A percentile compares a stretch with the other conserved stretches of the same genome.
Evolutionary conservation across 176 grass and related monocot species (phyloP).

Genomic region (Thalia dealbata): DNA sequence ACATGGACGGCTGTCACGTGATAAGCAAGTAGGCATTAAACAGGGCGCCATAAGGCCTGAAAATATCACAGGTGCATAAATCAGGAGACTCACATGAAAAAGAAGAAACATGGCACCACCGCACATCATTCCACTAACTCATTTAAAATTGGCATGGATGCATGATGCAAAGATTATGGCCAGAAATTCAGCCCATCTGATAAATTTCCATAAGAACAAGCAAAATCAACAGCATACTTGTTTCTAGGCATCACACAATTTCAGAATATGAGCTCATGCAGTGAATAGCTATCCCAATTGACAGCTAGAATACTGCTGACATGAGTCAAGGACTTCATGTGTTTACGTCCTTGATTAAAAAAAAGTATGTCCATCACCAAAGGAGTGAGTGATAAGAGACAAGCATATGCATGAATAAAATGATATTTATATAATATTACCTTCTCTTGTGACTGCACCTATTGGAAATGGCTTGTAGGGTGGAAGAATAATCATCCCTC

Average conservation of each 20-base stretch:
- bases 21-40: conserved; percentile 55
- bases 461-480: conserved; percentile 45
- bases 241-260: no score
- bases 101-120: neutral
- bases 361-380: neutral
- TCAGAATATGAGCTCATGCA: no score
- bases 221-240: no score
- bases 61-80: conserved; percentile 16
- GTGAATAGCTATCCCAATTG: no score
- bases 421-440: conserved; percentile 23
- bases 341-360: neutral
- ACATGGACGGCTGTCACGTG: conserved; percentile 48
- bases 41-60: conserved; percentile 74
- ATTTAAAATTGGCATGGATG: no score
- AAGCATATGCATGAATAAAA: neutral
- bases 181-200: no score
- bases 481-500: conserved; percentile 42
- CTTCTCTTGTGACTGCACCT: conserved; percentile 65
- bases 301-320: no score
- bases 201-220: no score
- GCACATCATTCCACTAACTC: no score
- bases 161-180: no score
- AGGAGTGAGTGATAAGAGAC: neutral
- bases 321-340: no score
- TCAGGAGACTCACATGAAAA: neutral